Conservation (phyloP, 1,284 basidiomycete genomes). For the Meira nashicola region DNA sequence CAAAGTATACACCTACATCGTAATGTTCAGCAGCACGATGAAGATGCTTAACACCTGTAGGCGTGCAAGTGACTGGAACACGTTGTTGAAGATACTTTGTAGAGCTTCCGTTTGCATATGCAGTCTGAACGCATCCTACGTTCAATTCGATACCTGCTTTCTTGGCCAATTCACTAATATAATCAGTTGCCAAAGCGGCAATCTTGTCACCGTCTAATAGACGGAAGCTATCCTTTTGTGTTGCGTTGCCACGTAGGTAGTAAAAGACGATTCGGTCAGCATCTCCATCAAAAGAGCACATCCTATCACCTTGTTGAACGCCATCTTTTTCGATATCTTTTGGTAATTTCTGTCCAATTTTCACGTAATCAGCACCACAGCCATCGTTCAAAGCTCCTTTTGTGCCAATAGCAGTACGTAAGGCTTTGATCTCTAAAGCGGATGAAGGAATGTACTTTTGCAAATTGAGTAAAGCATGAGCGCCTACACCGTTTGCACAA, state of each 20-base stretch:
- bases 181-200: slow-evolving; percentile 84
- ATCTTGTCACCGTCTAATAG: slow-evolving; percentile 99
- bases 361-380: slow-evolving; percentile 96
- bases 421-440: slow-evolving; percentile 29
- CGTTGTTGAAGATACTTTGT: slow-evolving; percentile 73
- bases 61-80: slow-evolving; percentile 87
- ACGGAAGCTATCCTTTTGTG: slow-evolving; percentile 72
- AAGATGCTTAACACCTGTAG: slow-evolving; percentile 96
- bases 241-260: slow-evolving; percentile 58
- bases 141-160: slow-evolving; percentile 36
- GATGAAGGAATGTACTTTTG: slow-evolving; percentile 40
- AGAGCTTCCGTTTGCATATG: slow-evolving; percentile 95
- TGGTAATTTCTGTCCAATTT: slow-evolving; percentile 61
- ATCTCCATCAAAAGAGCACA: slow-evolving; percentile 92
- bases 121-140: slow-evolving; percentile 80
- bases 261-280: slow-evolving; percentile 96
- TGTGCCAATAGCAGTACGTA: slow-evolving; percentile 57
- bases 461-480: slow-evolving; percentile 53
- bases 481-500: slow-evolving; percentile 96
- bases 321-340: slow-evolving; percentile 40
- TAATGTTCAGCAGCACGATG: slow-evolving; percentile 94
- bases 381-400: slow-evolving; percentile 70
- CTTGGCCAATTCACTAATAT: slow-evolving; percentile 81
- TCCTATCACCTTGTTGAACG: slow-evolving; percentile 62
- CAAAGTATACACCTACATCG: slow-evolving; percentile 95